phyloP scores from a whole-genome alignment of 306 rosid species.

The Mucuna pruriens region DNA sequence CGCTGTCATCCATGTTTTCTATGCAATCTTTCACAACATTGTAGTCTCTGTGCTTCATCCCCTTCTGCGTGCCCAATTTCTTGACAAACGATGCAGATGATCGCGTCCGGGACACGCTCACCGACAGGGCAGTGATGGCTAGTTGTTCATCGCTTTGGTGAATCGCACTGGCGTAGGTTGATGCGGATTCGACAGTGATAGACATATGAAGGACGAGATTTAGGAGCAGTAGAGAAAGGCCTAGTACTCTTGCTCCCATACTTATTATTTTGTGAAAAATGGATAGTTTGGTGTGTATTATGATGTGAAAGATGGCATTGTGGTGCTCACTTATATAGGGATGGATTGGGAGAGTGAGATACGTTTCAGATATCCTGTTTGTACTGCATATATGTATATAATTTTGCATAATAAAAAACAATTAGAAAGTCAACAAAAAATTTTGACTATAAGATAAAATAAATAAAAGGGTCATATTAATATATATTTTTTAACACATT shows the following conservation, averaged over 20 bases:
- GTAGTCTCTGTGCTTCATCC: conserved; percentile 44
- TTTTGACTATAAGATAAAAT: too few species aligned
- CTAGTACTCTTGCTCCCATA: conserved; percentile 51
- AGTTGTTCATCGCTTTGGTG: conserved; percentile 50
- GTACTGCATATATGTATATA: too few species aligned
- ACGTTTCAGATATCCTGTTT: too few species aligned
- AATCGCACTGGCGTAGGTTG: conserved; percentile 45
- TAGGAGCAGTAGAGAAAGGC: conserved; percentile 31
- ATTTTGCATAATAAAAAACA: too few species aligned
- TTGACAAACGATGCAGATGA: conserved; percentile 49
- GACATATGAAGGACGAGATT: conserved; percentile 27
- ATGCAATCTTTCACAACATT: conserved; percentile 66
- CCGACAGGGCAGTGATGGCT: conserved; percentile 55
- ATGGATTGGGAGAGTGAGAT: background rate
- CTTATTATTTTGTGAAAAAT: background rate
- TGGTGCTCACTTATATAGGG: conserved; percentile 26
- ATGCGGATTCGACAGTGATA: background rate
- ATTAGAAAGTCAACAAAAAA: too few species aligned
- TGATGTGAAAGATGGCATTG: background rate
- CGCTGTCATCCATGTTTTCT: conserved; percentile 64
- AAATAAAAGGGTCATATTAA: too few species aligned
- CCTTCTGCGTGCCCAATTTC: conserved; percentile 35
- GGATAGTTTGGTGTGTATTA: background rate
- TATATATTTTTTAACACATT: too few species aligned
- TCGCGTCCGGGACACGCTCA: conserved; percentile 50